These are phyloP conservation scores for Podospora anserina DNA, from an alignment of 495 filamentous ascomycete genomes.

Conservation along the genomic window DNA sequence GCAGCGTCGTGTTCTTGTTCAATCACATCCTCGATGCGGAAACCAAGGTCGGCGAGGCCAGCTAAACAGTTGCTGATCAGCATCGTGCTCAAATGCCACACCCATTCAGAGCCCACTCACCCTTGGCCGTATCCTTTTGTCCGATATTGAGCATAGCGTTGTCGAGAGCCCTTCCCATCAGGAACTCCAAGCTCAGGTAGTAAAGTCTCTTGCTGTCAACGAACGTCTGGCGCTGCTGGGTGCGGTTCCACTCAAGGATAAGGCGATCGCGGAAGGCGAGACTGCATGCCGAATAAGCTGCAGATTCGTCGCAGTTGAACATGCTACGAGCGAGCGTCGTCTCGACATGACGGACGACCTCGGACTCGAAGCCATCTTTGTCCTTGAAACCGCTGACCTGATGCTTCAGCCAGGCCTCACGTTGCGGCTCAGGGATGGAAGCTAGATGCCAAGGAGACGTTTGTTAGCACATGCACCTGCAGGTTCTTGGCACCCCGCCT, in stretches of 20 bases:
- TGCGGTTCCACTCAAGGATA: conserved; percentile 95
- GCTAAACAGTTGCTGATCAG: conserved; percentile 42
- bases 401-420: conserved; percentile 84
- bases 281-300: conserved; percentile 85
- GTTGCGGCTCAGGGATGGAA: conserved; percentile 80
- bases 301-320: conserved; percentile 96
- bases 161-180: conserved; percentile 94
- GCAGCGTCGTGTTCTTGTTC: conserved; percentile 94
- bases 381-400: conserved; percentile 66
- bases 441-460: conserved; percentile 31
- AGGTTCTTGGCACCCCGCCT: conserved; percentile 13
- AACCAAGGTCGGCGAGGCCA: conserved; percentile 83
- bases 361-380: conserved; percentile 66
- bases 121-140: conserved; percentile 77
- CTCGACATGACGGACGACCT: conserved; percentile 90
- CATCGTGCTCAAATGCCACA: conserved; percentile 11
- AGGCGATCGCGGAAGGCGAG: conserved; percentile 90
- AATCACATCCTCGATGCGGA: conserved; percentile 95
- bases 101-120: conserved; percentile 39
- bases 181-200: conserved; percentile 92
- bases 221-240: conserved; percentile 92
- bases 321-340: conserved; percentile 93
- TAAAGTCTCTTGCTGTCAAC: conserved; percentile 89
- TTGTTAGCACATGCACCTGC: conserved; percentile 21
- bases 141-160: conserved; percentile 98